phyloP scores from a whole-genome alignment of 805 yeast species.

The Tanozyma kutaoensis region DNA sequence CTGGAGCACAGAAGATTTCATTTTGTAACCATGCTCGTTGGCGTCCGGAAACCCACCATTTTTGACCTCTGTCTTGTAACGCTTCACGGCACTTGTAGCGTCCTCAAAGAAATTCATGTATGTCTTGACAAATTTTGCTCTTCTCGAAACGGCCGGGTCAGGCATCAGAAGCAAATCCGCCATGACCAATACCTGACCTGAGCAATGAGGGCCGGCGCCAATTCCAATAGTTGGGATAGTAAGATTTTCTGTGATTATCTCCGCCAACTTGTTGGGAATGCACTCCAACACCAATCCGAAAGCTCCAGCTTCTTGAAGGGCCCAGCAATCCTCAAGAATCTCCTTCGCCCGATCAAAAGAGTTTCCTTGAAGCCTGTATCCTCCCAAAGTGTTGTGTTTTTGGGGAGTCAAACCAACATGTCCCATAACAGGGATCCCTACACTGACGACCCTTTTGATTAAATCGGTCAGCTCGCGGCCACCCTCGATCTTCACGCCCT shows the following conservation, averaged over 20 bases:
- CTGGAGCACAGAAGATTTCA: slow-evolving; percentile 47
- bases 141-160: slow-evolving; percentile 30
- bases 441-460: slow-evolving; percentile 38
- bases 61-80: slow-evolving; percentile 51
- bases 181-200: slow-evolving; percentile 86
- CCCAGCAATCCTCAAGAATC: slow-evolving; percentile 53
- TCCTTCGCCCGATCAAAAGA: slow-evolving; percentile 37
- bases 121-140: slow-evolving; percentile 62
- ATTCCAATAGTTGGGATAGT: slow-evolving; percentile 83
- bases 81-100: slow-evolving; percentile 37
- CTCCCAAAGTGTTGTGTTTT: slow-evolving; percentile 63
- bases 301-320: slow-evolving; percentile 64
- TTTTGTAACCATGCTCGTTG: slow-evolving; percentile 50
- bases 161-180: slow-evolving; percentile 74
- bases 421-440: slow-evolving; percentile 84
- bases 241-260: slow-evolving; percentile 44
- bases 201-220: slow-evolving; percentile 78
- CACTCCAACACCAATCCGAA: slow-evolving; percentile 73
- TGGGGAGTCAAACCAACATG: slow-evolving; percentile 94
- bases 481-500: slow-evolving; percentile 81
- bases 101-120: slow-evolving; percentile 39
- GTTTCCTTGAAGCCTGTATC: slow-evolving; percentile 79
- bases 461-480: slow-evolving; percentile 42
- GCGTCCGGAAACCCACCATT: slow-evolving; percentile 43
- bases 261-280: slow-evolving; percentile 63